Evolutionary conservation across 2,329 filamentous ascomycete genomes (phyloP).

Genomic region (Bertia moriformis): DNA sequence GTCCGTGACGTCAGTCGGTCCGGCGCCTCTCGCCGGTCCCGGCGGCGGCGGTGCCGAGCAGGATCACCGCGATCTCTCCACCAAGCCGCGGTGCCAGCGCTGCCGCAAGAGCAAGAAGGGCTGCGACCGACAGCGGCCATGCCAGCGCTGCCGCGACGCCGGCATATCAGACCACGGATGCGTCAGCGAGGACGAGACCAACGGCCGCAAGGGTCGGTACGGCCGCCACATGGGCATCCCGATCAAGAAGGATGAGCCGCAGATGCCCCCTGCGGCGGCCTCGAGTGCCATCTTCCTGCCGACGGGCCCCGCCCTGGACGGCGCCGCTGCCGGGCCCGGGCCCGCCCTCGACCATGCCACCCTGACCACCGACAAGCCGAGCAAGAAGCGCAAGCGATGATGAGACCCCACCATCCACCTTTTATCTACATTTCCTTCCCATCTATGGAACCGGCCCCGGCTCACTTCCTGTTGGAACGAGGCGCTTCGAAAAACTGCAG

Average conservation of each 20-base stretch:
- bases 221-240: slow-evolving; percentile 58
- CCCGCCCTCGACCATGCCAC: not conserved
- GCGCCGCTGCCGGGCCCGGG: not conserved
- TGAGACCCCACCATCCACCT: not conserved
- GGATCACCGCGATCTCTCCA: slow-evolving; percentile 56
- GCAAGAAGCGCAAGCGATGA: not conserved
- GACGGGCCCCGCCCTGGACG: not conserved
- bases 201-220: slow-evolving; percentile 89
- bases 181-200: slow-evolving; percentile 93
- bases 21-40: slow-evolving; percentile 34
- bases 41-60: slow-evolving; percentile 39
- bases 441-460: no score
- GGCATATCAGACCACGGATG: slow-evolving; percentile 87
- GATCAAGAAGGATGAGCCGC: slow-evolving; percentile 38
- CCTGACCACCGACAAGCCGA: not conserved
- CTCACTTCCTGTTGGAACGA: no score
- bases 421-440: not conserved
- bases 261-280: no score
- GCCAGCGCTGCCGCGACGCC: slow-evolving; percentile 87
- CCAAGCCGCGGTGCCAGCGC: slow-evolving; percentile 90
- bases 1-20: slow-evolving; percentile 47
- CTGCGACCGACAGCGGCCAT: slow-evolving; percentile 90
- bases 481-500: no score
- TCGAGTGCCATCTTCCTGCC: no score
- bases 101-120: slow-evolving; percentile 99